A percentile compares a stretch with the other conserved stretches of the same genome.
phyloP scores from a whole-genome alignment of 1,139 yeast genomes.

The Arxiozyma bovina region DNA sequence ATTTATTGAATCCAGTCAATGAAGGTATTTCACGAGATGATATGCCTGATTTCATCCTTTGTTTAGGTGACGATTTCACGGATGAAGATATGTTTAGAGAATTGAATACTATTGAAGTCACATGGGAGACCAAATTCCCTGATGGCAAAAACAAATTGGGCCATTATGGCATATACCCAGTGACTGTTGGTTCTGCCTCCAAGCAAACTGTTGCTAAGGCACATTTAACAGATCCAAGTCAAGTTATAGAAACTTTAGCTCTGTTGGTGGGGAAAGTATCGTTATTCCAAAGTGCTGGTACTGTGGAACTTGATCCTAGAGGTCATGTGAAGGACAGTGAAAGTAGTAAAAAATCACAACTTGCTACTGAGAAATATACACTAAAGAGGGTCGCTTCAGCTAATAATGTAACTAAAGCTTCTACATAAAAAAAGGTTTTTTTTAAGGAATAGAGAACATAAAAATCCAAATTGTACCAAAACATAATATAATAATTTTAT shows the following conservation, averaged over 20 bases:
- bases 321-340: conserved; percentile 46
- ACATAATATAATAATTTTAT: no score
- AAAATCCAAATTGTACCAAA: neutral
- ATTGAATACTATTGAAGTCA: conserved; percentile 49
- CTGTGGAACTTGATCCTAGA: conserved; percentile 64
- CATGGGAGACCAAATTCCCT: conserved; percentile 32
- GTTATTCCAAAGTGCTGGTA: conserved; percentile 66
- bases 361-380: conserved; percentile 26
- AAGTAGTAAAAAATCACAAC: conserved; percentile 30
- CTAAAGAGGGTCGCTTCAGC: conserved; percentile 21
- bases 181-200: conserved; percentile 91
- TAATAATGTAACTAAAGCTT: conserved; percentile 4
- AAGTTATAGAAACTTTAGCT: conserved; percentile 80
- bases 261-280: conserved; percentile 68
- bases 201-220: conserved; percentile 83
- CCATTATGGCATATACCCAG: conserved; percentile 67
- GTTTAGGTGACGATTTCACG: conserved; percentile 92
- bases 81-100: conserved; percentile 96
- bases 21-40: conserved; percentile 38
- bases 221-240: conserved; percentile 77
- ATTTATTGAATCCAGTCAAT: conserved; percentile 28
- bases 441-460: neutral
- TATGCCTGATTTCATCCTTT: conserved; percentile 73
- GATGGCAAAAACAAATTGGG: conserved; percentile 40
- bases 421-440: neutral